Evolutionary conservation across 495 filamentous ascomycete species (phyloP), one percentile per base, ranked within the genome.

Genomic region (Letharia columbiana): DNA sequence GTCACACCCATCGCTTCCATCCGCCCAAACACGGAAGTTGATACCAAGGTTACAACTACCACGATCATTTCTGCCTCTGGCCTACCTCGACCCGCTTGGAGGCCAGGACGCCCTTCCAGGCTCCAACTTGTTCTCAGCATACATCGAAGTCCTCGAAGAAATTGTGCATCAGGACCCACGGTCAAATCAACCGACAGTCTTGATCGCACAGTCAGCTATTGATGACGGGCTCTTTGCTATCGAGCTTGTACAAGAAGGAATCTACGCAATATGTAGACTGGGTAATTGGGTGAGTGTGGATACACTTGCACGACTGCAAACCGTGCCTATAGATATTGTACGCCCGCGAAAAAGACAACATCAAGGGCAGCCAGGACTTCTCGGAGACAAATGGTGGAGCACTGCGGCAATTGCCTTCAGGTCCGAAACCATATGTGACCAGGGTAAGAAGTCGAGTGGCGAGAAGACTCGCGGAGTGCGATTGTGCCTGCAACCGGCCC

Each of bases 251-350:
- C 80, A 81, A 60, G 71, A 75, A 57, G 83, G 84, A 0, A 78
- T 91, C 15, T 95, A 90, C 74, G 84, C 85, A 18, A 70, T 94
- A 12, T 91, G 85, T 70, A 87, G 85, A 68, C 77, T 96, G 60
- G 87, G 81, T 1, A 72, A 77, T 4, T 88, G 85, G 84, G 83
- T 92, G 20, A 82, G 82, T 66, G 68, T 85, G 40, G 75, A 81
- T 64, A 66, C 69, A 11, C 59, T 81, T n/a, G 49, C 71, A 31
- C n/a, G 40, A 56, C 13, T 71, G 58, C 33, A 60, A 31, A 31
- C 23, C 37, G 47, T 18, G 56, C 18, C 64, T 52, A 45, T 50
- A 10, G 28, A 54, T 44, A 28, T 39, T 11, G 40, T n/a, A 45
- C 28, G 20, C 31, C 17, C n/a, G 9, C 41, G 33, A 40, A 40